phyloP scores from a whole-genome alignment of 768 basidiomycete species.

The Trametes villosa region DNA sequence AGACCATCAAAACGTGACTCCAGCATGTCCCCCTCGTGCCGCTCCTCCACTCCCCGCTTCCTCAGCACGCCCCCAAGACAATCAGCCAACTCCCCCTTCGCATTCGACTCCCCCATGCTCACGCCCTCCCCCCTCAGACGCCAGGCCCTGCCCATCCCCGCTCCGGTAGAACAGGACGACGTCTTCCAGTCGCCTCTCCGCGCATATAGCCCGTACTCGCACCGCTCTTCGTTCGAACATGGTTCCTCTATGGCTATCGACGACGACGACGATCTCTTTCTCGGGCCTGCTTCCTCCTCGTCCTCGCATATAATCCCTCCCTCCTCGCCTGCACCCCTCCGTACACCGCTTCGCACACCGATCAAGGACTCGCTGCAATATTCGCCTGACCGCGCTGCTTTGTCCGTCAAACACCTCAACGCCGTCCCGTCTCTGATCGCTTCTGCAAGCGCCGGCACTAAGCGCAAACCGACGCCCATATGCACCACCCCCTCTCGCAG shows the following conservation, averaged over 20 bases:
- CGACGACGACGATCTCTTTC: conserved; percentile 52
- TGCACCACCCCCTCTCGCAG: conserved; percentile 60
- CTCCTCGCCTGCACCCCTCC: conserved; percentile 53
- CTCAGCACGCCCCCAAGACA: conserved; percentile 40
- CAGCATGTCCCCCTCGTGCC: conserved; percentile 40
- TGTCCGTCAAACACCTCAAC: conserved; percentile 42
- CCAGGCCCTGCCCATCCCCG: conserved; percentile 44
- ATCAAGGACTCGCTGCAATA: conserved; percentile 46
- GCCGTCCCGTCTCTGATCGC: conserved; percentile 16
- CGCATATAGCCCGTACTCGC: conserved; percentile 44
- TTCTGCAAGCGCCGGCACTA: conserved; percentile 47
- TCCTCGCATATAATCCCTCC: conserved; percentile 46
- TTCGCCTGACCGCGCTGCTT: conserved; percentile 44
- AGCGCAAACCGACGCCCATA: conserved; percentile 63
- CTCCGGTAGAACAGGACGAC: conserved; percentile 49
- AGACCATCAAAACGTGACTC: conserved; percentile 37
- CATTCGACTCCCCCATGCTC: conserved; percentile 62
- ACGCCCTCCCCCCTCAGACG: conserved; percentile 66
- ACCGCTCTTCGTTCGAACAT: conserved; percentile 18
- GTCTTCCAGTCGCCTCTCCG: conserved; percentile 50
- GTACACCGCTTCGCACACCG: conserved; percentile 65
- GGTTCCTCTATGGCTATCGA: conserved; percentile 55
- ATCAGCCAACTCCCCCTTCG: conserved; percentile 30
- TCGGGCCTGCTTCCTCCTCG: conserved; percentile 49
- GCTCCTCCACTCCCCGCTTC: conserved; percentile 25